phyloP scores from a whole-genome alignment of 108 stramenopile species.

The Discostella stelligeroides region DNA sequence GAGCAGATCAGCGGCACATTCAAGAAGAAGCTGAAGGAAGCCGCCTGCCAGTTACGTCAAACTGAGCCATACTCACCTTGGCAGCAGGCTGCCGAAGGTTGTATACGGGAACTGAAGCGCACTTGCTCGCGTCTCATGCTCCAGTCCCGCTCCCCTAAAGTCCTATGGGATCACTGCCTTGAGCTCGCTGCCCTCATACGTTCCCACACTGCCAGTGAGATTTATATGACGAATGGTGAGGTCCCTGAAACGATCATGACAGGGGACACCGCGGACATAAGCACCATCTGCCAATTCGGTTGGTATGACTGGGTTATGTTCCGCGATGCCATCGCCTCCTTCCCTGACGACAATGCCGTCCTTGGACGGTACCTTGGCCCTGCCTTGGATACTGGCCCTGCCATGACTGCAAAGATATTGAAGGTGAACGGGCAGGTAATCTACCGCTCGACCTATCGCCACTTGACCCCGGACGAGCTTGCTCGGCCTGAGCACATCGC shows the following conservation, averaged over 20 bases:
- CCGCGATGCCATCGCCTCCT: neutral
- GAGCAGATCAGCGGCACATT: constrained; percentile 28
- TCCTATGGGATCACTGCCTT: constrained; percentile 22
- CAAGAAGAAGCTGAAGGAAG: constrained; percentile 21
- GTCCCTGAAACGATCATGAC: no score
- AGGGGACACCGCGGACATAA: no score
- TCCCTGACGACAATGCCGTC: neutral
- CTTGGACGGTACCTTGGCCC: no score
- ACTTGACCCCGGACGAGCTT: constrained; percentile 3
- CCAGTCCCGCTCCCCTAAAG: constrained; percentile 1
- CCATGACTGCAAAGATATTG: constrained; percentile 27
- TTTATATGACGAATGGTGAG: constrained; percentile 18
- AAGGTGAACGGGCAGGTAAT: constrained; percentile 21
- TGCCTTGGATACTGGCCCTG: constrained; percentile 19
- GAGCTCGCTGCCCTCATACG: no score
- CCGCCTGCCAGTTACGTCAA: constrained; percentile 19
- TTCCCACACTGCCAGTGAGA: no score
- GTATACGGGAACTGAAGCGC: constrained; percentile 37
- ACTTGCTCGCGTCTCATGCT: constrained; percentile 16
- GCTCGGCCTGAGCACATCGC: neutral
- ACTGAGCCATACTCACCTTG: constrained; percentile 39
- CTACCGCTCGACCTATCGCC: neutral
- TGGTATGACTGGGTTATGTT: no score
- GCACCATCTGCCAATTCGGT: no score
- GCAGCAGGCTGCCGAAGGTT: constrained; percentile 27